phyloP scores from a whole-genome alignment of 2,329 filamentous ascomycete genomes.

The Ophiostoma australiae region DNA sequence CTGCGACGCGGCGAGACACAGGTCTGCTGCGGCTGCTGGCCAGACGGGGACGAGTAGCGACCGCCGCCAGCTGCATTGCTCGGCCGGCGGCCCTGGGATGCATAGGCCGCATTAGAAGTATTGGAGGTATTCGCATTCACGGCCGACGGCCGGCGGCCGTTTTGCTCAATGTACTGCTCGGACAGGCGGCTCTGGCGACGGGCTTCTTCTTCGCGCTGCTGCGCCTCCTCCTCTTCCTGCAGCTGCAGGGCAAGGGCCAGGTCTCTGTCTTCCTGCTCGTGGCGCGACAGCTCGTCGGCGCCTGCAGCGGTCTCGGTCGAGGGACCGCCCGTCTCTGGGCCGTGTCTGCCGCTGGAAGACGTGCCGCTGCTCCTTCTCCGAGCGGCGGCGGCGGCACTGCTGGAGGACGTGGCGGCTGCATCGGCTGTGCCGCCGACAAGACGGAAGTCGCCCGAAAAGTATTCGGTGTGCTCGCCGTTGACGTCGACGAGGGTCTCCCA shows the following conservation, averaged over 20 bases:
- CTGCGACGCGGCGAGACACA: constrained; percentile 34
- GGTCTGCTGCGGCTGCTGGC: background rate
- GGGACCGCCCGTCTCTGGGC: constrained; percentile 6
- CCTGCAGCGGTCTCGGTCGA: background rate
- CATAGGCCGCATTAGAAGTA: constrained; percentile 15
- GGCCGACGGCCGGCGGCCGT: constrained; percentile 40
- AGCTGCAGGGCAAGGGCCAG: constrained; percentile 85
- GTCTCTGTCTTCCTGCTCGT: constrained; percentile 76
- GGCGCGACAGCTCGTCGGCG: constrained; percentile 31
- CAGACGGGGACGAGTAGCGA: constrained; percentile 13
- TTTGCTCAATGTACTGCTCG: constrained; percentile 65
- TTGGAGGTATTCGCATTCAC: too few relatives aligned
- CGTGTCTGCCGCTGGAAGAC: constrained; percentile 23
- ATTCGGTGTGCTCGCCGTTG: constrained; percentile 74
- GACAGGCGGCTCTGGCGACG: constrained; percentile 60
- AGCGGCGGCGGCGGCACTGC: constrained; percentile 53
- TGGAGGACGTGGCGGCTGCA: constrained; percentile 20
- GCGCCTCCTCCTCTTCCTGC: constrained; percentile 88
- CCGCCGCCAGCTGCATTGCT: constrained; percentile 24
- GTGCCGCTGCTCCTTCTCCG: constrained; percentile 46
- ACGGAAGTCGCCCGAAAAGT: constrained; percentile 86
- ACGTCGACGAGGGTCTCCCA: constrained; percentile 94
- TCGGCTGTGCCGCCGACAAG: constrained; percentile 58
- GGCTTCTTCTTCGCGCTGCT: constrained; percentile 58
- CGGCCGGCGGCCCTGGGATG: constrained; percentile 32